Evolutionary conservation across 768 basidiomycete species (phyloP).

Genomic region (Macrolepiota albuminosa): DNA sequence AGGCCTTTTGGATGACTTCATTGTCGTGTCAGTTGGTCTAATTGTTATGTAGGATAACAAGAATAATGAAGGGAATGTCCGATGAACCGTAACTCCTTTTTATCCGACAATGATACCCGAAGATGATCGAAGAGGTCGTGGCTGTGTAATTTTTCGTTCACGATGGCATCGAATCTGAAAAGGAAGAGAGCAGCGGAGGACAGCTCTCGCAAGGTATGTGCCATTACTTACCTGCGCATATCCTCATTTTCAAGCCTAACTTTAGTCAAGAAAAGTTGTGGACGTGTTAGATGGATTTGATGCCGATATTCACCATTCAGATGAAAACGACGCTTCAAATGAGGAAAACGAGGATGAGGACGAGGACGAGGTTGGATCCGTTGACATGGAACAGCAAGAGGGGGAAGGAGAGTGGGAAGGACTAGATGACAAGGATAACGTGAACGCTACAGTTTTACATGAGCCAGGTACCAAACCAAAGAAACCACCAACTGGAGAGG

Average conservation of each 20-base stretch:
- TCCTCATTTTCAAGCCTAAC: background rate
- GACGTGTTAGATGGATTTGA: background rate
- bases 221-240: background rate
- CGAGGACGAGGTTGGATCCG: slow-evolving; percentile 1
- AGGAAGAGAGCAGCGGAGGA: slow-evolving; percentile 21
- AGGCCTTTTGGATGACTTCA: slow-evolving; percentile 26
- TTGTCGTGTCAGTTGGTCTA: slow-evolving; percentile 27
- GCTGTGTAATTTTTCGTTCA: slow-evolving; percentile 29
- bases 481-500: slow-evolving; percentile 63
- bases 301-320: slow-evolving; percentile 6
- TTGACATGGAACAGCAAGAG: slow-evolving; percentile 14
- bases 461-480: slow-evolving; percentile 27
- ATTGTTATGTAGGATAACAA: background rate
- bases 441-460: slow-evolving; percentile 5
- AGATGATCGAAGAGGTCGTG: slow-evolving; percentile 16
- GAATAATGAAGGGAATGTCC: slow-evolving; percentile 19
- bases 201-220: slow-evolving; percentile 20
- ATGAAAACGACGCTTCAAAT: slow-evolving; percentile 8
- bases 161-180: slow-evolving; percentile 23
- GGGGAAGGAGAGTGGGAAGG: slow-evolving; percentile 26
- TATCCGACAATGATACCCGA: background rate
- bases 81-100: slow-evolving; percentile 20
- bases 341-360: slow-evolving; percentile 4
- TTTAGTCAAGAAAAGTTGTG: slow-evolving; percentile 11
- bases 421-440: slow-evolving; percentile 10